These are phyloP conservation scores for Fusarium napiforme DNA, from an alignment of 2,329 filamentous ascomycete species.

Conservation along the genomic window DNA sequence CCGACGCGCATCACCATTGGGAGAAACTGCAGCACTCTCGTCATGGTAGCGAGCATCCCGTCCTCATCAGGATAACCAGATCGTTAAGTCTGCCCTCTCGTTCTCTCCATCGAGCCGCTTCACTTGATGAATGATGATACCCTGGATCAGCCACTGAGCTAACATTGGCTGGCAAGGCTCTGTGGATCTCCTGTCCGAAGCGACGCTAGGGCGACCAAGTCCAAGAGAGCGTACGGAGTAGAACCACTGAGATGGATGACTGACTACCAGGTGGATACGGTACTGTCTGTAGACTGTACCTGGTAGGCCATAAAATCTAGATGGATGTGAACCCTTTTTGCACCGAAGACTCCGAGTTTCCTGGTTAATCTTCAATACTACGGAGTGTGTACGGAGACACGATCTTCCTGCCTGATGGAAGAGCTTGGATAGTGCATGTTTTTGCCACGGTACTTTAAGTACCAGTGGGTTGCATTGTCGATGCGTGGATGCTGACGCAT, in stretches of 20 bases:
- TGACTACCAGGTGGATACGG: background rate
- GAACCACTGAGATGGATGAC: conserved; percentile 29
- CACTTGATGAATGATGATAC: conserved; percentile 15
- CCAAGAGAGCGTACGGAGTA: conserved; percentile 18
- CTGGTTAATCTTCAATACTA: background rate
- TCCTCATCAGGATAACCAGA: conserved; percentile 27
- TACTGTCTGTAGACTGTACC: conserved; percentile 4
- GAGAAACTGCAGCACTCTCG: background rate
- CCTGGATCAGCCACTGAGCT: conserved; percentile 32
- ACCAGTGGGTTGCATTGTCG: background rate
- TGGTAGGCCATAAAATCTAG: background rate
- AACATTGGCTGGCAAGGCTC: conserved; percentile 24
- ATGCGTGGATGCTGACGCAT: conserved; percentile 3
- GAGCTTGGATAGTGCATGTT: background rate
- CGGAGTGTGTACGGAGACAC: background rate
- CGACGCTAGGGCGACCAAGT: conserved; percentile 25
- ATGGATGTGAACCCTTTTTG: conserved; percentile 27
- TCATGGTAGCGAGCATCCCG: conserved; percentile 17
- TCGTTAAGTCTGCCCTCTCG: conserved; percentile 24
- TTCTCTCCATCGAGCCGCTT: conserved; percentile 31
- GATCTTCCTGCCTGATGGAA: background rate
- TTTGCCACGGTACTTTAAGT: background rate
- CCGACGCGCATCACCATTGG: background rate
- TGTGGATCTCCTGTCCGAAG: conserved; percentile 31
- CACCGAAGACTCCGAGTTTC: conserved; percentile 31